Evolutionary conservation across 2,329 filamentous ascomycete species (phyloP), one percentile per base, ranked within the genome.

Genomic region (Teratosphaeriaceae sp.): DNA sequence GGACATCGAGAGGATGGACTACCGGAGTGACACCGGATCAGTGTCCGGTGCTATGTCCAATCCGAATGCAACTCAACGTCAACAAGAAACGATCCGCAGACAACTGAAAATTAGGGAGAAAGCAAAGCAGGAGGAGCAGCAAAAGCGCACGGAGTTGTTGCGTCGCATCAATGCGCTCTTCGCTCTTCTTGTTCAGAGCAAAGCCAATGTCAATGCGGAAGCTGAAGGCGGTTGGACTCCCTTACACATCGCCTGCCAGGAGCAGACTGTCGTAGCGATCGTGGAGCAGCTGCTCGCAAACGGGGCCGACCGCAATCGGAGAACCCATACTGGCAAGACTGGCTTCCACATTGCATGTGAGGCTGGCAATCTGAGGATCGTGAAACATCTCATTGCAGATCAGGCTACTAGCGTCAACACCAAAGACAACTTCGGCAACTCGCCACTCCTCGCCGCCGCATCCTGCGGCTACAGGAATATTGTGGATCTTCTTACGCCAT

Each of bases 361-460:
- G 26, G 50, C 43, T 33, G 56, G 57, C 16, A 56, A 56, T 34
- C 38, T 42, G 8, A 49, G 51, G 7, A 48, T 55, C 18, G 52
- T 56, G 2, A 43, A 48, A 24, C 44, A 40, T 22, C 40, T 59
- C 3, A 40, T 59, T 8, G 31, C 40, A 19, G 46, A 52, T 11
- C 19, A 41, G 1, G 60, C 62, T 8, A 56, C 65, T 33, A 65
- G 64, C 27, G 55, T 65, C 15, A 50, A 59, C 5, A 58, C 61
- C 2, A 65, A 65, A 48, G 70, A 73, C 45, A 59, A 59, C 2
- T 70, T 67, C 39, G 67, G 69, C 11, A 66, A 65, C 22, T 70
- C 68, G 1, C 65, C 67, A 0, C 63, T 71, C 19, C 52, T 71
- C 5, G 57, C 62, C 11, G 68, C 68, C 5, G 68, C 68, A 5